Evolutionary conservation across 352 stramenopile species (phyloP).

Genomic region (Pythium sukuiense): DNA sequence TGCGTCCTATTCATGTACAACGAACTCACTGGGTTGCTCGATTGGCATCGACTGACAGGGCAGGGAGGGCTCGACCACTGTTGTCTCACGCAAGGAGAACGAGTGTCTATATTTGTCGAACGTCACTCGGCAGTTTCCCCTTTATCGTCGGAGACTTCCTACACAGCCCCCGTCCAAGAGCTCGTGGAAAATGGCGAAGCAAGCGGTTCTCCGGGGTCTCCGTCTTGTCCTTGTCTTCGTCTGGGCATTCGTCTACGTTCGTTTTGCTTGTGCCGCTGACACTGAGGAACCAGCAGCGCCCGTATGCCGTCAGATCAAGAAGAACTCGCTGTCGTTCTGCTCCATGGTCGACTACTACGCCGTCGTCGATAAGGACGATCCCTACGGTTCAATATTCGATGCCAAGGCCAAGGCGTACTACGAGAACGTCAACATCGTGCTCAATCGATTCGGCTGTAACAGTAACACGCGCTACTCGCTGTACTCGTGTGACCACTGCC

Average conservation of each 20-base stretch:
- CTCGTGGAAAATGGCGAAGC: too few relatives aligned
- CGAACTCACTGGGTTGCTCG: too few relatives aligned
- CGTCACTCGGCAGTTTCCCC: too few relatives aligned
- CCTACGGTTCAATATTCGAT: constrained; percentile 49
- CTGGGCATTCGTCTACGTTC: too few relatives aligned
- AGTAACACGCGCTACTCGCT: constrained; percentile 67
- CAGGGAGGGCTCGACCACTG: too few relatives aligned
- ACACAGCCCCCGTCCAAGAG: too few relatives aligned
- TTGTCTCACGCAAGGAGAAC: too few relatives aligned
- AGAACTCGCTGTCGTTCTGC: constrained; percentile 75
- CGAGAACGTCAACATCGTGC: constrained; percentile 76
- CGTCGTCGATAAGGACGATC: constrained; percentile 61
- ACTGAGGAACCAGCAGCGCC: constrained; percentile 49
- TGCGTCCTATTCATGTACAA: too few relatives aligned
- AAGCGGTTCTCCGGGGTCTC: background rate
- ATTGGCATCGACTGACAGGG: too few relatives aligned
- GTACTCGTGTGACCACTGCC: constrained; percentile 81
- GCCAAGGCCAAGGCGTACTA: constrained; percentile 72
- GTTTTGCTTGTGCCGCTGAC: constrained; percentile 27
- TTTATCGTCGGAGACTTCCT: too few relatives aligned
- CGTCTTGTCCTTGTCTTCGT: background rate
- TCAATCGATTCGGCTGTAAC: constrained; percentile 81
- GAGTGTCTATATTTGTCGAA: too few relatives aligned
- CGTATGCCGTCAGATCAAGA: constrained; percentile 48
- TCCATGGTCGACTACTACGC: constrained; percentile 84